Evolutionary conservation across 2,329 filamentous ascomycete species (phyloP), one percentile per base, ranked within the genome.

Genomic region (Aureobasidium lini): DNA sequence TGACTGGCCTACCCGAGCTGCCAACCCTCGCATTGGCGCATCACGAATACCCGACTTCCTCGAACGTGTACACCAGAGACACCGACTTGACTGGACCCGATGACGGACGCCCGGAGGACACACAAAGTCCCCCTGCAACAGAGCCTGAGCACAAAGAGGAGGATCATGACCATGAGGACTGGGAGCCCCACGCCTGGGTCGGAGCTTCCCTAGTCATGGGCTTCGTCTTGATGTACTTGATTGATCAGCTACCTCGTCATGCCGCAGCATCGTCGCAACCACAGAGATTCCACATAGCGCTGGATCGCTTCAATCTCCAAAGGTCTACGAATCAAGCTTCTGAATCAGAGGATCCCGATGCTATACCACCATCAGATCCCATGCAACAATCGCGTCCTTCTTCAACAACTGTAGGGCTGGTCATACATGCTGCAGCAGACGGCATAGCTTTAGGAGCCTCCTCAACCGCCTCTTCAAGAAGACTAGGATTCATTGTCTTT

Each of bases 391-490:
- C 68, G 68, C 60, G 67, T 49, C 72, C 70, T n/a, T 72, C 65
- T 43, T 76, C 9, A 59, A 78, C 93, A 2, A 99, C 94, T 0
- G 88, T 89, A 0, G 94, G 94, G 0, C 79, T 99, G n/a, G 89
- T 97, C 5, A 97, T 99, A 60, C 94, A 99, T 71, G 90, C 94
- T 0, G 89, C 89, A 2, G 93, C 94, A 2, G 94, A 99, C 69
- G 94, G 94, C 15, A 96, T 99, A 62, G 94, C 94, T 2, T 86
- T 99, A 75, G 94, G 94, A 23, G 94, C 94, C 28, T 96, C 92
- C 0, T 89, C 75, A 2, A 73, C 75, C 4, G 68, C 85, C 3
- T 79, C 84, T 2, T 86, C 90, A 66, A 84, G 84, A 62, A 87
- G 87, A 60, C 77, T 99, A 10, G 90, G 89, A 37, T 84, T 97